Evolutionary conservation across 1,139 yeast genomes (phyloP), one percentile per base, ranked within the genome.

Genomic region (Debaryomyces udenii): DNA sequence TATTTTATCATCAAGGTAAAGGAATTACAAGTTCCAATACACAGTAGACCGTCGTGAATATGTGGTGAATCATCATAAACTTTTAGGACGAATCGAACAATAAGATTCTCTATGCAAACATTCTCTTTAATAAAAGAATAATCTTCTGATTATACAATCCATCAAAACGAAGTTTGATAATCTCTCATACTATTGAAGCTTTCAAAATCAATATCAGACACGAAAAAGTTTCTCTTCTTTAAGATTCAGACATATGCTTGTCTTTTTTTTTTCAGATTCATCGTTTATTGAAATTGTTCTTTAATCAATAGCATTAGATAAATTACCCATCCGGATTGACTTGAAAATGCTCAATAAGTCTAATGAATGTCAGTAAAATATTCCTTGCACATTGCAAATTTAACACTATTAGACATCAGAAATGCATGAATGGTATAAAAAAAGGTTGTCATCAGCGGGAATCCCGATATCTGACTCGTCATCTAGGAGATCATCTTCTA

Each of bases 11-110:
- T 91, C 98, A 91, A 78, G 64, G 89, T 81, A 58, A 71, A 79
- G 79, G 77, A 81, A 73, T 81, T 78, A 82, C 84, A 78, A 68
- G 74, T 76, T 76, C 77, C 78, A 76, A 68, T 80, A 83, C 91
- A 77, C 96, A 90, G 98, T 86, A 85, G 98, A 91, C 98, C 98
- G 98, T 91, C 98, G 98, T 91, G 98, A 91, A 62, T 66, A 83
- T 74, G 80, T 87, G 88, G 93, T 86, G 31, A 70, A 72, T 84
- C 94, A 86, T 88, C 97, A 90, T 90, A 77, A 83, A 86, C 86
- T 64, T 45, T 42, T 35, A 22, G 15, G 6, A 24, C 22, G 28
- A 20, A 13, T 15, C 22, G 28, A 27, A 23, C 27, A 17, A 38
- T 22, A 16, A 30, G 30, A 23, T 27, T 34, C 20, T 14, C 35